Base-by-base conservation (phyloP, 140 eudicot genomes). In the Cichorium intybus region DNA sequence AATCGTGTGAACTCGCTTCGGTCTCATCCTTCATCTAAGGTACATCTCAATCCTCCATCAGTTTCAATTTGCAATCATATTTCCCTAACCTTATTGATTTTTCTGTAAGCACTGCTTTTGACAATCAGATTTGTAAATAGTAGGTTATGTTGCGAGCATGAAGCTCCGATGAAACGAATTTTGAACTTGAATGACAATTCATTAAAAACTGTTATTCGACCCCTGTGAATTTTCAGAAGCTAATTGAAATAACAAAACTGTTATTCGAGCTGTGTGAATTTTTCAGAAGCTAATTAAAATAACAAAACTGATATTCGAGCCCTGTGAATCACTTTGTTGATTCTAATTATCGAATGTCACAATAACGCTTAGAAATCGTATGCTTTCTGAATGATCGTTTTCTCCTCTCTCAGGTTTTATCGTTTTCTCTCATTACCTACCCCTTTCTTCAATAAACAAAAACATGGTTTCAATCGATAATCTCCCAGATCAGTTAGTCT, bases 401-500 rank as follows among this genome's bases (percentile, higher is more conserved):
- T 51, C 16, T 18, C 34, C 10, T 50, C 45, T 37, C 24, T 68
- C 75, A 79, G 76, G 82, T 72, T 51, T 51, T 28, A 10, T 1
- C 12, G 2, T 16, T 51, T 43, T 54, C 29, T 11, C 12, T 58
- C 16, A 0, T n/a, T 12, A 33, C 10, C 56, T 15, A 15, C 7
- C 11, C 28, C 35, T 57, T 29, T 18, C 63, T 14, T 46, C 24
- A 48, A 47, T 16, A 34, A 26, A 43, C 28, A 2, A 62, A 57
- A 63, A 64, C 52, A 55, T 58, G 75, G 62, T 74, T 66, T 24
- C 12, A 34, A 82, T 88, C 87, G 93, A 88, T 10, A 47, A 66
- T 56, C 75, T 88, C 51, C 96, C 96, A 0, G 87, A 82, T 64
- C 85, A 79, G 26, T 54, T 88, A 52, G 66, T 79, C 39, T 80